Evolutionary conservation across 345 rosid species (phyloP), one percentile per base, ranked within the genome.

Genomic region (Citrus glauca): DNA sequence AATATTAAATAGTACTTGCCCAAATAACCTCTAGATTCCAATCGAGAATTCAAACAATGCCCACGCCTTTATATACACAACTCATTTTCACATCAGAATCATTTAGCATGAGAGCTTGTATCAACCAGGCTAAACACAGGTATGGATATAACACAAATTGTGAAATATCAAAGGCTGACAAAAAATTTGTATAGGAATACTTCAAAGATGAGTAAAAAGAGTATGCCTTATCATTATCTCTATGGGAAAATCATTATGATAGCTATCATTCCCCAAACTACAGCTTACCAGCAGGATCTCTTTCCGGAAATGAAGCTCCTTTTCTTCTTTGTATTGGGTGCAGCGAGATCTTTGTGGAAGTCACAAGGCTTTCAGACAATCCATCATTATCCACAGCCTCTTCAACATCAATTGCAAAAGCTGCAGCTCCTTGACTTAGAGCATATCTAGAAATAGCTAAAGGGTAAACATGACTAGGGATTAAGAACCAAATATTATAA

Each of bases 321-420:
- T 78, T 87, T 84, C 97, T 92, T 81, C 82, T 88, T 85, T 89
- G 96, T 50, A 87, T 77, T 40, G 88, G 87, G 62, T 73, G 94
- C 74, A 57, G 84, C 66, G 84, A 82, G 66, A 94, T 71, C 83
- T 88, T 88, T 81, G 87, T 37, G 37, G 73, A 84, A 56, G 81
- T 19, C 74, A 48, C 64, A n/a, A 81, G 60, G 76, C 83, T 77
- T 77, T 65, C 35, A 20, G 86, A 75, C 69, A 56, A 80, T 62
- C 79, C 81, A 30, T 72, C 66, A 53, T 69, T 64, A 69, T 79
- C 74, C 74, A 60, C 72, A 73, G 79, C 66, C 74, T 91, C 90
- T 74, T 87, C 92, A 78, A 92, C 78, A 86, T 96, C 98, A 57
- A 92, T 82, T 17, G 97, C 98, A 88, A 89, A 86, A 40, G 95